Evolutionary conservation across 2,329 filamentous ascomycete genomes (phyloP).

Genomic region (Coniochaeta prunicola): DNA sequence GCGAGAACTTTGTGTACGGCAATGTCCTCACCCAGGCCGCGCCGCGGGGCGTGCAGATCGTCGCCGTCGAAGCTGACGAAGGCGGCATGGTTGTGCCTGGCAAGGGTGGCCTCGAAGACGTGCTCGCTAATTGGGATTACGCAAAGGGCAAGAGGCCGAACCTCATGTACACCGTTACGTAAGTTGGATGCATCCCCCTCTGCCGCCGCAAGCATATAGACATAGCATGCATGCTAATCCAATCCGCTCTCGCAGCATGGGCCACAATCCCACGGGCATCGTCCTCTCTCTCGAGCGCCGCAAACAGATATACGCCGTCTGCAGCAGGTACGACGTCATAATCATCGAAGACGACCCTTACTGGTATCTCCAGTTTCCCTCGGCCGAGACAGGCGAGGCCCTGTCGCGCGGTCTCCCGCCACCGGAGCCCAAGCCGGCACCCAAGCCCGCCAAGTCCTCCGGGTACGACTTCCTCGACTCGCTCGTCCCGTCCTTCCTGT

Average conservation of each 20-base stretch:
- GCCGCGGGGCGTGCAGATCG: slow-evolving; percentile 66
- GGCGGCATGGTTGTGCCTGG: slow-evolving; percentile 74
- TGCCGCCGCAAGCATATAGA: not conserved
- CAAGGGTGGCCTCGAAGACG: slow-evolving; percentile 65
- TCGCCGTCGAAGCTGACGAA: slow-evolving; percentile 67
- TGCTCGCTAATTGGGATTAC: slow-evolving; percentile 77
- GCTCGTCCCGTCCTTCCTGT: slow-evolving; percentile 75
- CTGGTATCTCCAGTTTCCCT: slow-evolving; percentile 88
- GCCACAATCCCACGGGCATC: slow-evolving; percentile 18
- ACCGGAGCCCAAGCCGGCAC: slow-evolving; percentile 14
- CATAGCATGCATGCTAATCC: not conserved
- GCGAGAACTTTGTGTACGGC: slow-evolving; percentile 76
- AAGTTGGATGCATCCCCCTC: slow-evolving; percentile 33
- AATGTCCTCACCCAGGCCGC: slow-evolving; percentile 61
- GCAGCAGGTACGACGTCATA: slow-evolving; percentile 77
- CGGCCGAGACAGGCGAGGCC: slow-evolving; percentile 48
- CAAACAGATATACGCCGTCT: slow-evolving; percentile 72
- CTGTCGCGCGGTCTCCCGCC: slow-evolving; percentile 33
- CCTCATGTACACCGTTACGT: slow-evolving; percentile 86
- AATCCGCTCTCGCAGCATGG: slow-evolving; percentile 8
- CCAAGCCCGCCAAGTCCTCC: slow-evolving; percentile 27
- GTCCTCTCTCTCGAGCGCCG: slow-evolving; percentile 61
- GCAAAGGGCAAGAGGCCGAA: slow-evolving; percentile 69
- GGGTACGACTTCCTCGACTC: slow-evolving; percentile 78
- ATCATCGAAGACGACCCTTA: slow-evolving; percentile 95